Base-by-base conservation (phyloP, 768 basidiomycete species). In the Mycena rebaudengoi region DNA sequence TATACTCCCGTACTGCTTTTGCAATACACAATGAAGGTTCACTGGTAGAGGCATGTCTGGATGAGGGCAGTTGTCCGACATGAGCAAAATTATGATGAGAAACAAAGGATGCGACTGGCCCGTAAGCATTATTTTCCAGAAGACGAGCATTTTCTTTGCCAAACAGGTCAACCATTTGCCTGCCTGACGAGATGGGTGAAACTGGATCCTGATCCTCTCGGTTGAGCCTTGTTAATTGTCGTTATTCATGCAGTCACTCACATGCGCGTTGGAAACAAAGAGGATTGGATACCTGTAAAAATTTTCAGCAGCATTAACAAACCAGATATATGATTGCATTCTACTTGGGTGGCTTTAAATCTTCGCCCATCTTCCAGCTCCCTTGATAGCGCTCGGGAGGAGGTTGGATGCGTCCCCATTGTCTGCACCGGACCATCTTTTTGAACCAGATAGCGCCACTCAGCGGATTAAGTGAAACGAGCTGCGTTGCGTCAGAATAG, bases 131-230 rank as follows among this genome's bases (percentile, higher is more conserved):
- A 20, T 60, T 51, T 33, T 60, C 49, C 5, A 60, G 30, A 2
- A 60, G 59, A 6, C 59, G 59, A 33, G 59, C 49, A 41, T 60
- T 51, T 8, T 44, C n/a, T 30, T 11, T 35, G 4, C 59, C 59
- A 25, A 60, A 60, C 2, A 52, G 2, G 12, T 60, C 30, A 18
- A 60, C 59, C 59, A 60, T 60, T 16, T 50, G 59, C 23, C 39
- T 51, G 13, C 49, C 59, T 3, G 59, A 60, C 7, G 59, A 43
- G 41, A 60, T 44, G 30, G 59, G 59, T 23, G 59, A 33, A 1
- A 60, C 50, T 4, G 59, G 59, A 20, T 60, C 59, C 59, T 60
- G n/a, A n/a, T n/a, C n/a, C n/a, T n/a, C n/a, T n/a, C n/a, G n/a
- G n/a, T n/a, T n/a, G n/a, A n/a, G n/a, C n/a, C n/a, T n/a, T n/a